Percentiles rank a stretch among this genome's conserved stretches.
Conservation (phyloP, 768 basidiomycete genomes). For the Tulasnella sp. region DNA sequence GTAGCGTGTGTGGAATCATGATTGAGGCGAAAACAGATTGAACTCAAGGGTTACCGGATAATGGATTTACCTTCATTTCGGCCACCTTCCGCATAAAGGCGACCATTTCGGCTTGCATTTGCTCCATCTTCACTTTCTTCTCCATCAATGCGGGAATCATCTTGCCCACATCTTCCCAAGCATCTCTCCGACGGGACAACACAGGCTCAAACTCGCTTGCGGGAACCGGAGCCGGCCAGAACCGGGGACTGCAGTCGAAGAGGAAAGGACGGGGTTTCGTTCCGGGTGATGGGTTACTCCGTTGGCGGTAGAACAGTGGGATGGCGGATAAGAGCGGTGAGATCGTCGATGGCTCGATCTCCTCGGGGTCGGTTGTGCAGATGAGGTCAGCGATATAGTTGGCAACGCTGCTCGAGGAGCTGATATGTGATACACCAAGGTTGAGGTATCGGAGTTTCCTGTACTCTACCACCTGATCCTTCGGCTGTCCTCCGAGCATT, state of each 20-base stretch:
- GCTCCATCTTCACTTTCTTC: slow-evolving; percentile 9
- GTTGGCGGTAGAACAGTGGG: neutral
- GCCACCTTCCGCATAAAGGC: slow-evolving; percentile 2
- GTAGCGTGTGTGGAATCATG: neutral
- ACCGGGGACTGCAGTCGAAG: slow-evolving; percentile 17
- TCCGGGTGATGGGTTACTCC: neutral
- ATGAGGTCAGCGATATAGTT: slow-evolving; percentile 10
- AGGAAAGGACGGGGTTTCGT: slow-evolving; percentile 8
- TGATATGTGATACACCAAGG: slow-evolving; percentile 22
- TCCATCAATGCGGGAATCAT: slow-evolving; percentile 27
- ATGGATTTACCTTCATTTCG: slow-evolving; percentile 4
- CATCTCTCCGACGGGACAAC: slow-evolving; percentile 2
- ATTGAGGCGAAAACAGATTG: neutral
- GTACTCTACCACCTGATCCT: neutral
- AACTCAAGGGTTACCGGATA: neutral
- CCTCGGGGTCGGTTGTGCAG: neutral
- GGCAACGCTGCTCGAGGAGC: slow-evolving; percentile 9
- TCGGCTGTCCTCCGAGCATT: neutral
- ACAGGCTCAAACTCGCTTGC: neutral
- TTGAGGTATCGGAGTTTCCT: slow-evolving; percentile 19
- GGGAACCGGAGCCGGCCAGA: slow-evolving; percentile 17
- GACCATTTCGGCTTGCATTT: slow-evolving; percentile 5
- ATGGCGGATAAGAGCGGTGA: neutral
- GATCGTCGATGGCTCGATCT: neutral
- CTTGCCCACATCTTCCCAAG: slow-evolving; percentile 24